phyloP scores from a whole-genome alignment of 768 basidiomycete genomes.

The Amanita polypyramis region DNA sequence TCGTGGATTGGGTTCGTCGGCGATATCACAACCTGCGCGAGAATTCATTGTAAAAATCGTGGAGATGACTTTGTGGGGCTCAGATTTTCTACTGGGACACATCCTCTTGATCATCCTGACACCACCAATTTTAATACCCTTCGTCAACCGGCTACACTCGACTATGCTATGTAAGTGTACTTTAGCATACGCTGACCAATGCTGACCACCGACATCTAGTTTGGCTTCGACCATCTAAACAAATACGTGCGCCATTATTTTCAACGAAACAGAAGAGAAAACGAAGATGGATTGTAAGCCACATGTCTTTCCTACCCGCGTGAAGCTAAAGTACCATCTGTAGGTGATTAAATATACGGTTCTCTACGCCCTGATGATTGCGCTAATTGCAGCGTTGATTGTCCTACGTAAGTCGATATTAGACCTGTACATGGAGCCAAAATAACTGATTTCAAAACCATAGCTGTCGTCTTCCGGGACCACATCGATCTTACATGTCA shows the following conservation, averaged over 20 bases:
- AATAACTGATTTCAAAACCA: slow-evolving; percentile 12
- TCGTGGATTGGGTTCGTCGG: slow-evolving; percentile 81
- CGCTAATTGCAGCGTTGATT: slow-evolving; percentile 72
- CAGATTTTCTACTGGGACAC: slow-evolving; percentile 85
- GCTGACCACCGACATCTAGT: slow-evolving; percentile 32
- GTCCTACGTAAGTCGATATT: slow-evolving; percentile 55
- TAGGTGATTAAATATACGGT: slow-evolving; percentile 80
- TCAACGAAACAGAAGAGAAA: slow-evolving; percentile 91
- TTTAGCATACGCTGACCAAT: not conserved
- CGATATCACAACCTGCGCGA: slow-evolving; percentile 90
- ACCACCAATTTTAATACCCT: slow-evolving; percentile 77
- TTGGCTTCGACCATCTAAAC: slow-evolving; percentile 93
- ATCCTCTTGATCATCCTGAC: slow-evolving; percentile 83
- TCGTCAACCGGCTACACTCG: slow-evolving; percentile 81
- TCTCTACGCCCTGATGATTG: slow-evolving; percentile 69
- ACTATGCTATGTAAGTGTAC: slow-evolving; percentile 72
- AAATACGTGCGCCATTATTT: slow-evolving; percentile 88
- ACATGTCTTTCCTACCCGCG: slow-evolving; percentile 15
- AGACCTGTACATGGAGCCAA: not conserved
- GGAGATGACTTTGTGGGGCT: slow-evolving; percentile 94
- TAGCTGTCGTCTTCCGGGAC: slow-evolving; percentile 76
- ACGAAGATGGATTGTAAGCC: slow-evolving; percentile 73
- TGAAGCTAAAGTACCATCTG: slow-evolving; percentile 1
- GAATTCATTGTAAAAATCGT: slow-evolving; percentile 98
- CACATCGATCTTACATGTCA: slow-evolving; percentile 70